Evolutionary conservation across 1,139 yeast genomes (phyloP).

Genomic region (Lodderomyces elongisporus): DNA sequence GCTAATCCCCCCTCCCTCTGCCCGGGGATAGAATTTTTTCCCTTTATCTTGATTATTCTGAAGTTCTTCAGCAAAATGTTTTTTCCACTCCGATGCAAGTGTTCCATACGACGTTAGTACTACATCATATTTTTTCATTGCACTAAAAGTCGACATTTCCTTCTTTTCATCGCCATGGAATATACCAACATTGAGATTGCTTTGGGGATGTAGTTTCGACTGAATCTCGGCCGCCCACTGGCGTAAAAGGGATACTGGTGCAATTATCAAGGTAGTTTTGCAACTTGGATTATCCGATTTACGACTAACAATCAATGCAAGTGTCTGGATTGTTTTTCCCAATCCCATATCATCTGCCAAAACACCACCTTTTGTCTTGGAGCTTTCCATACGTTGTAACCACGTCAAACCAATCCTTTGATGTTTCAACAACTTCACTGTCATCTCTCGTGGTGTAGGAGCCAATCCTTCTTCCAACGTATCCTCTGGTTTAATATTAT

Average conservation of each 20-base stretch:
- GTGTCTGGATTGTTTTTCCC: conserved; percentile 84
- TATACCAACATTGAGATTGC: conserved; percentile 46
- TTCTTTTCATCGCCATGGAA: conserved; percentile 57
- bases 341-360: conserved; percentile 94
- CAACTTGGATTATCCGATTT: conserved; percentile 29
- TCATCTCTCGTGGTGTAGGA: conserved; percentile 65
- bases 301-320: conserved; percentile 61
- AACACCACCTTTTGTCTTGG: conserved; percentile 63
- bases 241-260: conserved; percentile 75
- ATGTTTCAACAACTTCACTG: conserved; percentile 68
- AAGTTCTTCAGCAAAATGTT: conserved; percentile 46
- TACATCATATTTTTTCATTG: conserved; percentile 58
- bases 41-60: conserved; percentile 17
- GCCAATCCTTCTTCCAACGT: conserved; percentile 41
- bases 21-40: conserved; percentile 35
- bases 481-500: conserved; percentile 60
- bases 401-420: conserved; percentile 84
- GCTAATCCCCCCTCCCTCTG: conserved; percentile 34
- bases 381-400: conserved; percentile 62
- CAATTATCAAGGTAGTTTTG: conserved; percentile 70
- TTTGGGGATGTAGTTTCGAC: conserved; percentile 50
- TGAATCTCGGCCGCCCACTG: conserved; percentile 83
- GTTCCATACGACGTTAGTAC: conserved; percentile 79
- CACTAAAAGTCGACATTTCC: conserved; percentile 32
- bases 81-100: conserved; percentile 61